phyloP scores from a whole-genome alignment of 1,284 basidiomycete species.

The Vanrija sp. region DNA sequence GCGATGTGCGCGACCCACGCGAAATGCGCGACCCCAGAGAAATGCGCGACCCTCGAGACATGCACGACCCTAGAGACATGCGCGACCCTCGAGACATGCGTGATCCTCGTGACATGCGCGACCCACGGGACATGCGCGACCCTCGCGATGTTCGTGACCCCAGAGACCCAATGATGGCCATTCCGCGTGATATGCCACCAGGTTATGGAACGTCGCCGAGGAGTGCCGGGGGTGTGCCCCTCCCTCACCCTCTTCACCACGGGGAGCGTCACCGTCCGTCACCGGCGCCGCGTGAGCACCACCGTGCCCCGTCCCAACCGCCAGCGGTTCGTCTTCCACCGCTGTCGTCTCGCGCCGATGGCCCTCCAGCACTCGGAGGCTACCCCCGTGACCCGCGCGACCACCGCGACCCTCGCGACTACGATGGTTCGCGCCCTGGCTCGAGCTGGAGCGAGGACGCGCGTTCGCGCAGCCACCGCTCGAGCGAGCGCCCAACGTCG shows the following conservation, averaged over 20 bases:
- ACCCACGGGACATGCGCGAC: neutral
- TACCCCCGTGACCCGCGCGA: conserved; percentile 10
- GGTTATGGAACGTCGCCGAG: neutral
- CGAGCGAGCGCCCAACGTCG: conserved; percentile 4
- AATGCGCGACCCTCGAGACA: neutral
- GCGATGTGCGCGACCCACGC: neutral
- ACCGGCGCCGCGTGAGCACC: conserved; percentile 8
- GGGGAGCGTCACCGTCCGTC: conserved; percentile 4
- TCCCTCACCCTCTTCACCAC: neutral
- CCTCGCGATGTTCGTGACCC: neutral
- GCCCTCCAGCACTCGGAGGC: conserved; percentile 12
- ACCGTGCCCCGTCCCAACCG: neutral
- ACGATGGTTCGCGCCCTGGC: conserved; percentile 8
- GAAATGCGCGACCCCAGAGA: neutral
- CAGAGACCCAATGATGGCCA: no score
- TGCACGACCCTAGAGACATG: neutral
- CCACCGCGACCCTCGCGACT: neutral
- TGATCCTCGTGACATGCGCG: neutral
- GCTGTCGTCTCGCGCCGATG: conserved; percentile 12
- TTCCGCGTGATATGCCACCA: no score
- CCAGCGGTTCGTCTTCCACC: conserved; percentile 6
- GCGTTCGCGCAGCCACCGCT: conserved; percentile 8
- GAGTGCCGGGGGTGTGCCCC: conserved; percentile 4
- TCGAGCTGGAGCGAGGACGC: conserved; percentile 12
- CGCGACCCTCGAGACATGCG: neutral